Base-by-base conservation (phyloP, 2,329 filamentous ascomycete species). In the Didymella sp. region DNA sequence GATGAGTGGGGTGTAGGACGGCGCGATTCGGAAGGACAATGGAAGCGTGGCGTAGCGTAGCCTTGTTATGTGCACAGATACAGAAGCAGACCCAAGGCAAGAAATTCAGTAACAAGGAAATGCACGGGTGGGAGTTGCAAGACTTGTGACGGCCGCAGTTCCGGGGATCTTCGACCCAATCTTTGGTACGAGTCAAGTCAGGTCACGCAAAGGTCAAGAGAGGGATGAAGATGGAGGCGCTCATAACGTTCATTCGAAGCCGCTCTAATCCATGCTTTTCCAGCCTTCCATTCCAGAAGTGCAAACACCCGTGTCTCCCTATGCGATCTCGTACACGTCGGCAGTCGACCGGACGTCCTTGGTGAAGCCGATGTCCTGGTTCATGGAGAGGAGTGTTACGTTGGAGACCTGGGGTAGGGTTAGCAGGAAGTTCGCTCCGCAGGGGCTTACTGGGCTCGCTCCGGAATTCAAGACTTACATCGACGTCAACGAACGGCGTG, bases 401-500 rank as follows among this genome's bases (percentile, higher is more conserved):
- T 86, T 84, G 2, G 82, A 81, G 48, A 93, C 88, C 90, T 87
- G 33, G 72, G 27, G 27, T 12, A 22, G 54, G 51, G 74, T 76
- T 76, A 72, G 64, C 31, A 45, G 41, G 5, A 17, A 2, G 6
- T 25, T 28, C 33, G 11, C 12, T 5, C 6, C n/a, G n/a, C 19
- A 27, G 30, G 6, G 2, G 25, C 5, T 5, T 27, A 9, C 5
- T 27, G 25, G 9, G n/a, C n/a, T n/a, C n/a, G 25, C 25, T 27
- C 25, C 25, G 17, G 1, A 30, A 15, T 25, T 1, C 13, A 1
- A 42, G 61, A 85, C 89, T 88, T 82, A 98, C 94, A 80, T 97
- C 92, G 62, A 99, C 91, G 70, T 97, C 92, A 47, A 98, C 85
- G 76, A 91, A 96, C 25, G 95, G 94, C 56, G 84, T 86, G 38